Evolutionary conservation across 2,329 filamentous ascomycete genomes (phyloP).

Genomic region (Exophiala lecanii-corni): DNA sequence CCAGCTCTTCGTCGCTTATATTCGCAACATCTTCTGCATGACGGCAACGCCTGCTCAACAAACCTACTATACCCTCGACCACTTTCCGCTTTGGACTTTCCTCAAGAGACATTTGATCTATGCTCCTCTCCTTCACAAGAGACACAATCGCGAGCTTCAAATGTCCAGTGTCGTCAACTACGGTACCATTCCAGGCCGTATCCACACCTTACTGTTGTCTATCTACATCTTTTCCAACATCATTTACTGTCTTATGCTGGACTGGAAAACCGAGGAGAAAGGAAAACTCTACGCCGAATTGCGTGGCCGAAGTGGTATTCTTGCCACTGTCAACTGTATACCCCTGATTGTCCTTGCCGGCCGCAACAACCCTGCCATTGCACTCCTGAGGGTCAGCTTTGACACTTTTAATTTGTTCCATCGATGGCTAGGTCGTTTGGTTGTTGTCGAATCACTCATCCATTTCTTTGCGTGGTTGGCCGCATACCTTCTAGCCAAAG

Average conservation of each 20-base stretch:
- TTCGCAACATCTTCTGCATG: conserved; percentile 41
- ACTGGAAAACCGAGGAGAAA: conserved; percentile 40
- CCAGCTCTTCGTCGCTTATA: conserved; percentile 41
- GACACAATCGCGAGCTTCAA: conserved; percentile 72
- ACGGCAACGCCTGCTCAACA: conserved; percentile 36
- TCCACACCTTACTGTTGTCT: conserved; percentile 66
- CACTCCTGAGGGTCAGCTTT: conserved; percentile 78
- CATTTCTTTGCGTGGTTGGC: conserved; percentile 74
- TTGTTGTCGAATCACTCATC: conserved; percentile 64
- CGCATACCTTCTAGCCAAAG: conserved; percentile 64
- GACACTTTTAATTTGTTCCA: conserved; percentile 93
- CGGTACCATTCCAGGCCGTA: conserved; percentile 73
- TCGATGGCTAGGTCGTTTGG: conserved; percentile 74
- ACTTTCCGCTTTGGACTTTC: conserved; percentile 37
- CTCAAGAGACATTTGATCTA: conserved; percentile 46
- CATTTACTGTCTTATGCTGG: conserved; percentile 59
- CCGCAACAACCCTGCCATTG: conserved; percentile 88
- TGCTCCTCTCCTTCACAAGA: conserved; percentile 67
- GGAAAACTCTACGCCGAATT: conserved; percentile 69
- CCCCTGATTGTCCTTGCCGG: conserved; percentile 83
- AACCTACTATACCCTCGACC: conserved; percentile 43
- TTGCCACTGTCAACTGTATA: conserved; percentile 86
- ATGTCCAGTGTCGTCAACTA: conserved; percentile 64
- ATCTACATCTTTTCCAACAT: conserved; percentile 69
- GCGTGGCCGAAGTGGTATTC: conserved; percentile 76